Conservation (phyloP, 129 eudicot genomes). For the Helianthus annuus region HanXRQr2.0-SUNRISE NC_035444.2:12809301-12809800, state of each 20-base stretch:
- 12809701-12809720: background rate
- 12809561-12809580: background rate
- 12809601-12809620: conserved; percentile 10
- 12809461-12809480: too few species aligned
- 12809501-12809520: background rate
- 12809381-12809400: too few species aligned
- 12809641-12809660: background rate
- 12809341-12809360: too few species aligned
- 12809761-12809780: background rate
- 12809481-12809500: background rate
- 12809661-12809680: background rate
- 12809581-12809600: conserved; percentile 15
- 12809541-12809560: background rate
- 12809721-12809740: background rate
- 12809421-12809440: too few species aligned
- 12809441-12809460: too few species aligned
- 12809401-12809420: too few species aligned
- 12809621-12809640: background rate
- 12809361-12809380: too few species aligned
- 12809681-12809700: background rate
- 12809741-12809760: background rate
- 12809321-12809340: too few species aligned
- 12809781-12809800: background rate
- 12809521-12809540: background rate
- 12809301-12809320: too few species aligned